Evolutionary conservation across 2,329 filamentous ascomycete species (phyloP).

Genomic region (Sporothrix dimorphospora): DNA sequence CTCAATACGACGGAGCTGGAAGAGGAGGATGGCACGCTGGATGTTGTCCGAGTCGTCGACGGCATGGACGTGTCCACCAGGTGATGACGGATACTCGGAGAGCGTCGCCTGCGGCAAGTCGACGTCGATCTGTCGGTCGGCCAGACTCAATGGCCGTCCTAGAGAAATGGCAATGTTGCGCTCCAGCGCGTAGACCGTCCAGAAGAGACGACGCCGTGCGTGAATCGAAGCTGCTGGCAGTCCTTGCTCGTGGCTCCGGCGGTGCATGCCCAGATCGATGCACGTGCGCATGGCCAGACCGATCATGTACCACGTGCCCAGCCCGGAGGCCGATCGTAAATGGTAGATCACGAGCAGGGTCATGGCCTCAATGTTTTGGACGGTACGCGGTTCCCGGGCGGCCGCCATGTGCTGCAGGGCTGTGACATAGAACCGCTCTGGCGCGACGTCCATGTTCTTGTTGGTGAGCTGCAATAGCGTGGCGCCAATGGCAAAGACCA

Average conservation of each 20-base stretch:
- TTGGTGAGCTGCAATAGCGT: slow-evolving; percentile 37
- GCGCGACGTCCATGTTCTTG: slow-evolving; percentile 33
- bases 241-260: slow-evolving; percentile 23
- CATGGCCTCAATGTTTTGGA: slow-evolving; percentile 58
- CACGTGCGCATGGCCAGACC: slow-evolving; percentile 57
- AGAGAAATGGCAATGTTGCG: slow-evolving; percentile 54
- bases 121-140: slow-evolving; percentile 56
- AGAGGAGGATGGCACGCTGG: not conserved
- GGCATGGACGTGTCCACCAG: not conserved
- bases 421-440: slow-evolving; percentile 52
- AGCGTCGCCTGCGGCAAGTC: slow-evolving; percentile 44
- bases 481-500: slow-evolving; percentile 56
- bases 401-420: slow-evolving; percentile 54
- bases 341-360: slow-evolving; percentile 55
- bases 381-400: slow-evolving; percentile 52
- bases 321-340: slow-evolving; percentile 53
- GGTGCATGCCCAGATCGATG: slow-evolving; percentile 55
- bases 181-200: slow-evolving; percentile 56
- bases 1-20: slow-evolving; percentile 43
- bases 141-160: slow-evolving; percentile 54
- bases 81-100: not conserved
- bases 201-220: slow-evolving; percentile 53
- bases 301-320: slow-evolving; percentile 58
- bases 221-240: slow-evolving; percentile 33
- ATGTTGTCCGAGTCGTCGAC: not conserved